Evolutionary conservation across 257 asterid species (phyloP), one percentile per base, ranked within the genome.

Genomic region (Gentiana straminea): DNA sequence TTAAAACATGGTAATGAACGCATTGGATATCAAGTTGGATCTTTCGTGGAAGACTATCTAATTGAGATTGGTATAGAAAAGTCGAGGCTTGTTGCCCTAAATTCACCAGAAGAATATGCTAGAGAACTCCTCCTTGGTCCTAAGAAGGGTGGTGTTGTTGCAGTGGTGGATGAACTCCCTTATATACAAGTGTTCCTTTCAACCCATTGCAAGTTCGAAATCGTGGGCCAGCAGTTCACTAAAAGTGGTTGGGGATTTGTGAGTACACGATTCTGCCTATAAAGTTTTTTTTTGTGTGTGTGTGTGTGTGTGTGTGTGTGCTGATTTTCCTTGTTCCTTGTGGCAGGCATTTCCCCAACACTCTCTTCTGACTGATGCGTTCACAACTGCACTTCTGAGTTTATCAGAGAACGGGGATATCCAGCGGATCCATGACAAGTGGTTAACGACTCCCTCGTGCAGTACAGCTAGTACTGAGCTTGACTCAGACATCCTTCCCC

Each of bases 361-460:
- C 68, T 84, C 94, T 52, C 84, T 86, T 4, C 76, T 81, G 53
- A 79, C 84, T 3, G 60, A 72, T 1, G 94, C 81, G 62, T 59
- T 84, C 37, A 78, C 89, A 4, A 74, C 79, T 5, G 89, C 82
- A 63, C 76, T 84, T 55, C 56, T 92, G 37, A 64, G 84, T 2
- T 82, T 92, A n/a, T 85, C 97, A 7, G 98, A 87, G 68, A 85
- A 81, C 13, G 98, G 98, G 53, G 98, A 92, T 35, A 94, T 92
- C 70, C 97, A 92, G 62, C 66, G 94, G 43, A 87, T 92, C 60
- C 94, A 85, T 66, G 97, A 92, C 81, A 92, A 92, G 68, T 92
- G 98, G 98, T 65, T 92, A 61, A 63, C 68, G 13, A 66, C 64
- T 60, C 60, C 71, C 59, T 9, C 70, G 43, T 73, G 80, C 77